phyloP scores from a whole-genome alignment of 768 basidiomycete genomes.

The Russula sp. region DNA sequence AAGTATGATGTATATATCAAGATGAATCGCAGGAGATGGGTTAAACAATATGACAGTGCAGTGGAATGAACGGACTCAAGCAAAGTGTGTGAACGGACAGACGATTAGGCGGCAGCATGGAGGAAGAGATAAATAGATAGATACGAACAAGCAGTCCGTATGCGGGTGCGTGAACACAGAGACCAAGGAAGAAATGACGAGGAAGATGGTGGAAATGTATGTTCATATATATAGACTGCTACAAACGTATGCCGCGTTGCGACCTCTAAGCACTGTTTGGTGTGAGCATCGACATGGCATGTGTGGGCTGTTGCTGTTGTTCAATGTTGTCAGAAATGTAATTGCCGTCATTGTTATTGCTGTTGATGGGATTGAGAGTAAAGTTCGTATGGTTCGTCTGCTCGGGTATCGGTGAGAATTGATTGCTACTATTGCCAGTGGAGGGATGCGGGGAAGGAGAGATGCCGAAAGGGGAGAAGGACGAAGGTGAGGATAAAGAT shows the following conservation, averaged over 20 bases:
- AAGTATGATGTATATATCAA: constrained; percentile 21
- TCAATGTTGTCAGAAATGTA: constrained; percentile 22
- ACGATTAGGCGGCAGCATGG: constrained; percentile 17
- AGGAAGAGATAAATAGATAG: constrained; percentile 18
- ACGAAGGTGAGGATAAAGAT: constrained; percentile 22
- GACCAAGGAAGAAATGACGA: constrained; percentile 18
- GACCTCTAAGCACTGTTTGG: constrained; percentile 20
- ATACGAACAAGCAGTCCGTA: constrained; percentile 18
- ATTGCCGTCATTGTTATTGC: constrained; percentile 22
- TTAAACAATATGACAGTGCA: constrained; percentile 20
- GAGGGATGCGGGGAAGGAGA: constrained; percentile 28
- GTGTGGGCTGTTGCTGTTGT: constrained; percentile 20
- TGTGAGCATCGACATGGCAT: constrained; percentile 20
- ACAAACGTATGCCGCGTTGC: constrained; percentile 20
- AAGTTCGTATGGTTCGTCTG: constrained; percentile 21
- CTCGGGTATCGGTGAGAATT: constrained; percentile 25
- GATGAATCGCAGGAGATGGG: constrained; percentile 16
- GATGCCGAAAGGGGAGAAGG: constrained; percentile 34
- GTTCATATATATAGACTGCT: constrained; percentile 25
- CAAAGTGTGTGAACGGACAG: constrained; percentile 17
- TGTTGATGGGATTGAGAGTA: constrained; percentile 20
- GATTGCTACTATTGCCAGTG: constrained; percentile 21
- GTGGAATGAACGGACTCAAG: constrained; percentile 15
- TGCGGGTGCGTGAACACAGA: constrained; percentile 19
- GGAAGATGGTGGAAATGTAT: constrained; percentile 20